These are phyloP conservation scores for Vaccinium macrocarpon DNA, from an alignment of 148 eudicot species.

Conservation along the genomic window DNA sequence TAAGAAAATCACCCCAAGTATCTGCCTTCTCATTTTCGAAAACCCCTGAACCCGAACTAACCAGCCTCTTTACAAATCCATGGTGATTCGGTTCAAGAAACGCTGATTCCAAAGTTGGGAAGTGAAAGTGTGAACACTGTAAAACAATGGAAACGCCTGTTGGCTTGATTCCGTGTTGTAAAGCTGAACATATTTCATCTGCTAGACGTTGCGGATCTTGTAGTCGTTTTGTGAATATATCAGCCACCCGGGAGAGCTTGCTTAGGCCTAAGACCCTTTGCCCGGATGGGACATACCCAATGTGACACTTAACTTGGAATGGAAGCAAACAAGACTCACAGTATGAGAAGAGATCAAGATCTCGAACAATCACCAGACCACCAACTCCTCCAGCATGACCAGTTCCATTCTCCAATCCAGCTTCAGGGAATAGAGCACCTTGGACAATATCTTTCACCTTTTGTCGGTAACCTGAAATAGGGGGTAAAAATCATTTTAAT, in stretches of 20 bases:
- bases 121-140: conserved; percentile 68
- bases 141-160: conserved; percentile 73
- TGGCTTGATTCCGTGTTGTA: conserved; percentile 61
- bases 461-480: conserved; percentile 57
- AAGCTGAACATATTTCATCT: conserved; percentile 62
- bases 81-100: conserved; percentile 43
- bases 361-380: conserved; percentile 86
- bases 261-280: conserved; percentile 88
- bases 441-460: conserved; percentile 75
- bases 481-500: conserved; percentile 1
- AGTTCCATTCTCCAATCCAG: conserved; percentile 50
- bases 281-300: conserved; percentile 87
- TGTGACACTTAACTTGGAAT: conserved; percentile 88
- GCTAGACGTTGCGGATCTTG: conserved; percentile 86
- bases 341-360: conserved; percentile 82
- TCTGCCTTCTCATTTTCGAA: conserved; percentile 45
- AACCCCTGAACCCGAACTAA: conserved; percentile 68
- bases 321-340: conserved; percentile 93
- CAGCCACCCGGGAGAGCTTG: conserved; percentile 90
- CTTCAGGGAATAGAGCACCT: conserved; percentile 93
- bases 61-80: conserved; percentile 41
- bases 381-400: conserved; percentile 96
- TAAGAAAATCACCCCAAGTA: conserved; percentile 59
- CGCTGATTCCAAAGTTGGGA: conserved; percentile 52
- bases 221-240: conserved; percentile 76